phyloP scores from a whole-genome alignment of 352 stramenopile genomes.

The Pythium sukuiense region DNA sequence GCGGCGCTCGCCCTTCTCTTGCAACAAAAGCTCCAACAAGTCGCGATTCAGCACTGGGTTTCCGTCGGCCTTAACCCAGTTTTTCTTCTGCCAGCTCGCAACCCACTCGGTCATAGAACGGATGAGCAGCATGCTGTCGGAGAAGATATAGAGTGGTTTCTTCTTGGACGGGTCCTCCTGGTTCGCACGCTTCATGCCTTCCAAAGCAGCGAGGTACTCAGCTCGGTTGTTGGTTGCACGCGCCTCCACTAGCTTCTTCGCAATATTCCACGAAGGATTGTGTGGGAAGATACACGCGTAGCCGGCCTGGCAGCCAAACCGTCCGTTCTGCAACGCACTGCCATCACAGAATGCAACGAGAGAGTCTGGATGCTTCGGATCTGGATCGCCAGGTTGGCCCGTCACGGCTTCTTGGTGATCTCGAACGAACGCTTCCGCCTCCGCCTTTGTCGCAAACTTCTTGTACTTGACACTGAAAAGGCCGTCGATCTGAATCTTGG shows the following conservation, averaged over 20 bases:
- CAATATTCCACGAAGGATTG: conserved; percentile 59
- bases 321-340: conserved; percentile 66
- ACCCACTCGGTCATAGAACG: conserved; percentile 81
- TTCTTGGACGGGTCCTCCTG: conserved; percentile 36
- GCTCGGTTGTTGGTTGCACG: conserved; percentile 28
- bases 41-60: conserved; percentile 60
- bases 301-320: conserved; percentile 45
- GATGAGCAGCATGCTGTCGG: conserved; percentile 79
- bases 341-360: conserved; percentile 83
- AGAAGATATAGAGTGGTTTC: conserved; percentile 67
- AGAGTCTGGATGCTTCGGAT: conserved; percentile 47
- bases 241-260: conserved; percentile 26
- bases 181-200: conserved; percentile 70
- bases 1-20: conserved; percentile 39
- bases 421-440: conserved; percentile 54
- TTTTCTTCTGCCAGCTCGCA: conserved; percentile 53
- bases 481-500: conserved; percentile 53
- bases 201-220: conserved; percentile 42
- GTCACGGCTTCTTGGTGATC: conserved; percentile 22
- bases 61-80: conserved; percentile 64
- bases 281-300: conserved; percentile 83
- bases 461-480: conserved; percentile 56
- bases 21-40: conserved; percentile 56
- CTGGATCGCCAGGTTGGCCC: conserved; percentile 25
- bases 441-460: conserved; percentile 47